Conservation (phyloP, 1,284 basidiomycete genomes). For the Ustilago loliicola region DNA sequence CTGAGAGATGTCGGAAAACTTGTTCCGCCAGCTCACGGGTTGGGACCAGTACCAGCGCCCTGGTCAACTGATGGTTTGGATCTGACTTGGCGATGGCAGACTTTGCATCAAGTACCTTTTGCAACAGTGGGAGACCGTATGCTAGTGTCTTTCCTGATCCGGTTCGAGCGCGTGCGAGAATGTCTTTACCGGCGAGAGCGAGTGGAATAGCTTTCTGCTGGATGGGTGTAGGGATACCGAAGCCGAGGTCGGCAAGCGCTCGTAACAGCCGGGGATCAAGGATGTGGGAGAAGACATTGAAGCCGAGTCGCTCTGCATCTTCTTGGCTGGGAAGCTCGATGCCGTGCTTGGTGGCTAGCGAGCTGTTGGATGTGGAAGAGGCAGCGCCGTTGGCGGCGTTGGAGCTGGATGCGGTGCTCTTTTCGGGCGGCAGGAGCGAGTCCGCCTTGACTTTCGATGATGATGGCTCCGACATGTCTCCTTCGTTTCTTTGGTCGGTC, state of each 20-base stretch:
- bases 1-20: slow-evolving; percentile 80
- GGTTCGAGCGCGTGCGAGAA: slow-evolving; percentile 91
- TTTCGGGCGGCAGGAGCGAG: slow-evolving; percentile 36
- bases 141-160: slow-evolving; percentile 98
- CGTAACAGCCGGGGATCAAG: slow-evolving; percentile 80
- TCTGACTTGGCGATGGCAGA: slow-evolving; percentile 70
- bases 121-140: slow-evolving; percentile 90
- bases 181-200: slow-evolving; percentile 89
- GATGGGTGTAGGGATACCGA: slow-evolving; percentile 84
- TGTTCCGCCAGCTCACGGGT: slow-evolving; percentile 94
- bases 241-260: slow-evolving; percentile 83
- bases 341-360: slow-evolving; percentile 31
- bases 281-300: slow-evolving; percentile 75
- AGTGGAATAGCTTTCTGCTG: slow-evolving; percentile 84
- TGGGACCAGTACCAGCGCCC: slow-evolving; percentile 89
- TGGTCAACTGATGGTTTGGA: slow-evolving; percentile 76
- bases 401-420: neutral
- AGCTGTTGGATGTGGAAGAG: slow-evolving; percentile 9
- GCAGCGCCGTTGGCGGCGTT: slow-evolving; percentile 11
- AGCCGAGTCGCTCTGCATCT: slow-evolving; percentile 49
- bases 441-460: slow-evolving; percentile 48
- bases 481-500: neutral
- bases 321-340: slow-evolving; percentile 46
- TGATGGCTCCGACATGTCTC: slow-evolving; percentile 36
- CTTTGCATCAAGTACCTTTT: slow-evolving; percentile 88